Base-by-base conservation (phyloP, 2,329 filamentous ascomycete species). In the Fusarium paranaense region DNA sequence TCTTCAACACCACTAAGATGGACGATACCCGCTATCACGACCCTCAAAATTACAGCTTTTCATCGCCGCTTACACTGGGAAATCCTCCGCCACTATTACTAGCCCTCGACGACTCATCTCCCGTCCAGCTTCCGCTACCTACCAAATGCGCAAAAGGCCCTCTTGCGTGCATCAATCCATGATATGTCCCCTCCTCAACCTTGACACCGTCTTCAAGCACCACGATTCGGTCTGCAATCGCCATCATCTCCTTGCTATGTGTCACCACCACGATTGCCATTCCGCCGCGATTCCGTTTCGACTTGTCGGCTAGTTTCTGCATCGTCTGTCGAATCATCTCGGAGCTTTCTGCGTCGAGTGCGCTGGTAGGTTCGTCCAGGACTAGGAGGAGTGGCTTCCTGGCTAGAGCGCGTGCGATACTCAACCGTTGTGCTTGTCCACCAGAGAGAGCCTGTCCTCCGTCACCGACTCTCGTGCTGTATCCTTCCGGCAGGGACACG, bases 171-270 rank as follows among this genome's bases (percentile, higher is more conserved):
- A 89, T 76, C 76, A 98, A 81, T 67, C 90, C 89, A 2, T 87
- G 83, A 81, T 92, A 98, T 1, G 81, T 78, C 0, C 95, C 95
- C 64, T 87, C 83, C 79, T 96, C 90, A 3, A 90, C 92, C 8
- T 94, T 89, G 2, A 89, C 85, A 4, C 89, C 87, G 0, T 91
- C 89, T n/a, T 93, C 89, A 32, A 97, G 76, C 71, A 98, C 90
- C 1, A 96, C 86, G 9, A 98, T 85, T 52, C 89, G 87, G 79
- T 95, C 91, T 1, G 93, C 93, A 67, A 94, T 89, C 66, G 88
- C 87, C 94, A 98, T 98, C 94, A 98, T 97, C 78, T 96, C 92
- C 70, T 86, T 87, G 66, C 88, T 90, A 82, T 98, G 96, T 58
- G 95, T 98, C 42, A 97, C 92, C 27, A 97, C 88, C 18, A 98